Evolutionary conservation across 345 rosid genomes (phyloP).

Genomic region (Leavenworthia alabamica): DNA sequence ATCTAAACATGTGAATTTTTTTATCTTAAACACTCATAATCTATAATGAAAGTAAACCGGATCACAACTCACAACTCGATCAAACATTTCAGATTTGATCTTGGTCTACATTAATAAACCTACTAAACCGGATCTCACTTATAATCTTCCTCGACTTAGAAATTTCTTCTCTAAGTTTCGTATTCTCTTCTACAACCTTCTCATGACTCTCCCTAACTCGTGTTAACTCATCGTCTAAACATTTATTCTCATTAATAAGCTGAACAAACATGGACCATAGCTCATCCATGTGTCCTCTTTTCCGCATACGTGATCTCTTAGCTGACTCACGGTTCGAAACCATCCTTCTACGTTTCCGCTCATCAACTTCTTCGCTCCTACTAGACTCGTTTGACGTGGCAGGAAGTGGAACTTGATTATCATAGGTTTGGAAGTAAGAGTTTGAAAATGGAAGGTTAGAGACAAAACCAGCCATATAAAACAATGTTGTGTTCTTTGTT

Average conservation of each 20-base stretch:
- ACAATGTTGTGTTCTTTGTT: neutral
- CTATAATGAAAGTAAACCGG: too few relatives aligned
- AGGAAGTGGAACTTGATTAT: neutral
- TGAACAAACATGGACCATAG: constrained; percentile 19
- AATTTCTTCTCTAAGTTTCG: constrained; percentile 10
- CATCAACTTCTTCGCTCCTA: constrained; percentile 2
- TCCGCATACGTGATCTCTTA: constrained; percentile 25
- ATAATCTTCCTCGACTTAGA: constrained; percentile 4
- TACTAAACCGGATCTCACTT: neutral
- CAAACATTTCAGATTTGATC: constrained; percentile 2
- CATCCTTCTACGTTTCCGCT: constrained; percentile 15
- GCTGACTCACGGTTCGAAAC: constrained; percentile 26
- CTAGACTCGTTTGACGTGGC: neutral
- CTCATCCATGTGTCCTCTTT: constrained; percentile 5
- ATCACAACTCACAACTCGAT: neutral
- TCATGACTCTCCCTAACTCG: neutral
- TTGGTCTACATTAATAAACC: neutral
- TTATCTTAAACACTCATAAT: too few relatives aligned
- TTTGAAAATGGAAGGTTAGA: neutral
- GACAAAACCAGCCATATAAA: constrained; percentile 6
- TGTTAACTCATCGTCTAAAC: constrained; percentile 6
- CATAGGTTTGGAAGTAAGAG: neutral
- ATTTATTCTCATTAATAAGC: constrained; percentile 13
- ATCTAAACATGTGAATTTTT: too few relatives aligned
- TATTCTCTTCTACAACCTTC: constrained; percentile 21